Conservation (phyloP, 495 filamentous ascomycete genomes). For the Hypoxylon subgilvum region DNA sequence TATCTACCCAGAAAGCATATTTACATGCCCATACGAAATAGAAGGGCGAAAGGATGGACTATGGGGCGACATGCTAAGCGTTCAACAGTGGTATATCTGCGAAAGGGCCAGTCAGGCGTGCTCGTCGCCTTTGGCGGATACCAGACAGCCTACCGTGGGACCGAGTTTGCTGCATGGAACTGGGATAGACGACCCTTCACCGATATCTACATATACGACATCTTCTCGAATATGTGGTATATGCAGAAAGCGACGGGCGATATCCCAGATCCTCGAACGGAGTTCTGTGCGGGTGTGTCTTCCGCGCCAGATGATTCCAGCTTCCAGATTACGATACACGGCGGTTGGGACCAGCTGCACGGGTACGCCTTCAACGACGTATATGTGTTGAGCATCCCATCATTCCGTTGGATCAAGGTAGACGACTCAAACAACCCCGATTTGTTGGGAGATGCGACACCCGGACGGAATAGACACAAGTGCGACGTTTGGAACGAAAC, state of each 20-base stretch:
- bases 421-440: constrained; percentile 40
- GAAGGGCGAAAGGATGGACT: no score
- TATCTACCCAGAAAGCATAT: no score
- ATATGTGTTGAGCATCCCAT: constrained; percentile 62
- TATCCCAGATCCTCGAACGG: constrained; percentile 52
- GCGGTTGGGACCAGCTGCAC: constrained; percentile 42
- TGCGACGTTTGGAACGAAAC: constrained; percentile 25
- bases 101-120: constrained; percentile 15
- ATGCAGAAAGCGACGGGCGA: constrained; percentile 55
- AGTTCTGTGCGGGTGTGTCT: constrained; percentile 61
- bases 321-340: constrained; percentile 50
- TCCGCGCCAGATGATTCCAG: constrained; percentile 61
- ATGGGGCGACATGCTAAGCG: not conserved
- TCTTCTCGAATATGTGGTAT: constrained; percentile 60
- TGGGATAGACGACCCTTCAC: constrained; percentile 32
- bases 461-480: constrained; percentile 36
- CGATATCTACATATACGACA: constrained; percentile 59
- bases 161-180: not conserved
- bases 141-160: constrained; percentile 13
- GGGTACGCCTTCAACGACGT: constrained; percentile 58
- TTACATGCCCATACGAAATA: no score
- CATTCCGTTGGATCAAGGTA: constrained; percentile 62
- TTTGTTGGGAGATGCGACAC: constrained; percentile 37
- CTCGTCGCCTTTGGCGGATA: constrained; percentile 25
- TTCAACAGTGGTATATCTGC: constrained; percentile 18